Evolutionary conservation across 2,329 filamentous ascomycete species (phyloP).

Genomic region (Pseudodiploospora longispora): DNA sequence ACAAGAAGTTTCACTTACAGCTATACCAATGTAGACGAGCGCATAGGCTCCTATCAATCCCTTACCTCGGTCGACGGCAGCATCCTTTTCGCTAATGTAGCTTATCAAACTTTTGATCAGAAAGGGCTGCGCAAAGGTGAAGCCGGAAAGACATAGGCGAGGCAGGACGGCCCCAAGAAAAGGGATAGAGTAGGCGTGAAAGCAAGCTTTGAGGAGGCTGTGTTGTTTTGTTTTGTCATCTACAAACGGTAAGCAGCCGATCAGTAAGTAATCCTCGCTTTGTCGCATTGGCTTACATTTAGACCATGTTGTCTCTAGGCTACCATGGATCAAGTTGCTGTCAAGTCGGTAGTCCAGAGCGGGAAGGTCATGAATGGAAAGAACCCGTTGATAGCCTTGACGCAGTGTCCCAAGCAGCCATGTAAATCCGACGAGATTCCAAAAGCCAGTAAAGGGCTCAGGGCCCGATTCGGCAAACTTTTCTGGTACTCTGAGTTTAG

Average conservation of each 20-base stretch:
- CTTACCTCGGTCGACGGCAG: constrained; percentile 14
- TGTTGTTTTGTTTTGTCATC: constrained; percentile 10
- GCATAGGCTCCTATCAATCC: constrained; percentile 22
- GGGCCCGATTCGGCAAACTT: neutral
- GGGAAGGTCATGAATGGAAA: constrained; percentile 15
- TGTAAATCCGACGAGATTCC: constrained; percentile 13
- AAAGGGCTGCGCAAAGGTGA: constrained; percentile 22
- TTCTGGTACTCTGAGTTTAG: constrained; percentile 3
- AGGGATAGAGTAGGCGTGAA: constrained; percentile 9
- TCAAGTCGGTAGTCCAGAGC: constrained; percentile 12
- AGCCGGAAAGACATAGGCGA: constrained; percentile 15
- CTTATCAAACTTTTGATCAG: constrained; percentile 18
- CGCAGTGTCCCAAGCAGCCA: constrained; percentile 15
- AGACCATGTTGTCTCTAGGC: constrained; percentile 10
- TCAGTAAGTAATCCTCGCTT: neutral
- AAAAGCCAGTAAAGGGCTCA: constrained; percentile 15
- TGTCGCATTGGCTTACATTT: constrained; percentile 9
- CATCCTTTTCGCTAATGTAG: constrained; percentile 9
- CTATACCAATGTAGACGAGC: constrained; percentile 23
- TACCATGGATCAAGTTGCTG: constrained; percentile 9
- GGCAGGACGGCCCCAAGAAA: constrained; percentile 14
- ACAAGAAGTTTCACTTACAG: constrained; percentile 10
- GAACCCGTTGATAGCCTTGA: constrained; percentile 12
- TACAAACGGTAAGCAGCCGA: neutral
- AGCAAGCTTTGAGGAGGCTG: constrained; percentile 11